Base-by-base conservation (phyloP, 2,329 filamentous ascomycete species). In the Aspergillaceae sp. region DNA sequence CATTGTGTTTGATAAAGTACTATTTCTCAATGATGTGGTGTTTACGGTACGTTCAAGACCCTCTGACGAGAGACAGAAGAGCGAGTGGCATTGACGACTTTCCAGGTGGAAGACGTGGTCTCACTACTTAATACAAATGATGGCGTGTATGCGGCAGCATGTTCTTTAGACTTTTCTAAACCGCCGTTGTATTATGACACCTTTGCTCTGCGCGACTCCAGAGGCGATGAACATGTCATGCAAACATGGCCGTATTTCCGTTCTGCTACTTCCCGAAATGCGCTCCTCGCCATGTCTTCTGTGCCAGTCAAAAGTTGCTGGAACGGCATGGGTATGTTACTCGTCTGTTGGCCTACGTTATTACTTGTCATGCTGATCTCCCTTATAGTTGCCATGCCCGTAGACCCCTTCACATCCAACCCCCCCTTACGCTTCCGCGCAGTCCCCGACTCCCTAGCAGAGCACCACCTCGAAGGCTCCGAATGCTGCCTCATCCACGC, bases 161-260 rank as follows among this genome's bases (percentile, higher is more conserved):
- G 85, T 57, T 82, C 82, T 0, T 67, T 86, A 33, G 85, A 89
- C 65, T 87, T 82, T 56, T 77, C 80, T 50, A 76, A 78, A 45
- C 78, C 82, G 0, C 79, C 84, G 51, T 73, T 78, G 36, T 86
- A 81, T 60, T 88, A 89, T 63, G 86, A 89, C 61, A 80, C 83
- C 0, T 88, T 86, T 61, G 85, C 84, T 1, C 78, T 82, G 19
- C 74, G 85, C 9, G 85, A 88, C 55, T 67, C 71, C 2, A 76
- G 85, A 48, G 83, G 84, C 1, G 76, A 78, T 53, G 75, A 76
- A 29, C 74, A 79, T 32, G 77, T 84, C 4, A 72, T 84, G 36
- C 78, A 81, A 1, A 77, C 83, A 48, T 89, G 78, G 62, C 85
- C 85, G 0, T 50, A 47, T 28, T 50, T 84, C 60, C 71, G 7